A percentile compares a stretch with the other conserved stretches of the same genome.
These are phyloP conservation scores for Gossypium australe DNA, from an alignment of 345 rosid species.

Conservation along the genomic window DNA sequence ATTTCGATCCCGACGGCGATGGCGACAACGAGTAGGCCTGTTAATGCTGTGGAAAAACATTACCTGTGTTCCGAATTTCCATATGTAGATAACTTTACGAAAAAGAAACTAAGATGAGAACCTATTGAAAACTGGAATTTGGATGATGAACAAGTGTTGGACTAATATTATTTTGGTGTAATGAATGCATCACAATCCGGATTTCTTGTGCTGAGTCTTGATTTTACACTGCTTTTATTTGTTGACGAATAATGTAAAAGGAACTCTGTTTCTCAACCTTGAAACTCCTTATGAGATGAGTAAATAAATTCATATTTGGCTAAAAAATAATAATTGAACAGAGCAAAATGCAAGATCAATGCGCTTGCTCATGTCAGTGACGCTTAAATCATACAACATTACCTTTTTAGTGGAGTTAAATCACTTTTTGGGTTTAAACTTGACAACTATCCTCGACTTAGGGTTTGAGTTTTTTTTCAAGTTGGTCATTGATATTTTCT, in stretches of 20 bases:
- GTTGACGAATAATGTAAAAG: not conserved
- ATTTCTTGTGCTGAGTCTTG: not conserved
- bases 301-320: not conserved
- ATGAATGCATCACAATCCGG: not conserved
- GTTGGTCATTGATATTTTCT: too few species aligned
- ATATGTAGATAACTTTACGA: not conserved
- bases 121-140: not conserved
- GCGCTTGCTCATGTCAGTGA: too few species aligned
- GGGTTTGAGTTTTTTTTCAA: too few species aligned
- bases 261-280: not conserved
- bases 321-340: too few species aligned
- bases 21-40: slow-evolving; percentile 41
- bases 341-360: too few species aligned
- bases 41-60: not conserved
- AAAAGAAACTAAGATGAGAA: not conserved
- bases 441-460: too few species aligned
- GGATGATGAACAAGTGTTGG: not conserved
- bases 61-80: not conserved
- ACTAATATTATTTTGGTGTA: not conserved
- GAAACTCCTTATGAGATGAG: not conserved
- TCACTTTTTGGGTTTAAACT: too few species aligned
- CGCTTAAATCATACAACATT: too few species aligned
- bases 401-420: too few species aligned
- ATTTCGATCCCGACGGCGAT: slow-evolving; percentile 54
- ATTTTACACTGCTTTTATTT: not conserved